Evolutionary conservation across 192 early-diverging fungal species (phyloP), one percentile per base, ranked within the genome.

Genomic region (Lobosporangium transversale): DNA sequence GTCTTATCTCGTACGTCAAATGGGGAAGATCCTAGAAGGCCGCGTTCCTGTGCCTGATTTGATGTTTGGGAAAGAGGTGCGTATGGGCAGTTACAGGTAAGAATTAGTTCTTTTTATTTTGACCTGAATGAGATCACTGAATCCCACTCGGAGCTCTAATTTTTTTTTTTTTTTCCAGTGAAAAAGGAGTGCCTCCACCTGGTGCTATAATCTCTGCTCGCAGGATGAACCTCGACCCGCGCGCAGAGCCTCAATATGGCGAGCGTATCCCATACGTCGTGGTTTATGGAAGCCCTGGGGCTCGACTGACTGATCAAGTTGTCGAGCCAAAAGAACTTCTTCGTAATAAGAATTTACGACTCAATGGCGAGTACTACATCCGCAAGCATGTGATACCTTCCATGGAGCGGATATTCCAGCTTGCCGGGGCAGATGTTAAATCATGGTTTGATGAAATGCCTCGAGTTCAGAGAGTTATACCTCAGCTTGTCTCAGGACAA

Each of bases 231-330:
- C 42, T 68, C 10, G 93, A 96, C 73, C 84, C 81, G n/a, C 78
- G 92, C 0, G 79, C 90, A 0, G 94, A 91, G 71, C 95, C 95
- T 2, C 89, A 94, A 57, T 88, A 94, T 63, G 93, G 92, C 4
- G 94, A 97, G 67, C 86, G 97, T 12, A 91, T 97, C 21, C 95
- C 97, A 1, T 97, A 92, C 60, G 86, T 97, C 1, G 92, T 98
- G 2, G 88, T 92, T 0, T 76, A 91, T 58, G 82, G 86, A 20
- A 89, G 88, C n/a, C 86, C 87, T 0, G 81, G 85, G 12, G 81
- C 84, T 9, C 84, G 91, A 32, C 73, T 96, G 12, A 87, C 85
- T 12, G 94, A 96, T 62, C 88, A 89, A 21, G 88, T 91, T 10
- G 84, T 95, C 15, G 58, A 80, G 9, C 94, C 95, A 1, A 79